phyloP scores from a whole-genome alignment of 2,329 filamentous ascomycete genomes.

The Fusarium continuum region DNA sequence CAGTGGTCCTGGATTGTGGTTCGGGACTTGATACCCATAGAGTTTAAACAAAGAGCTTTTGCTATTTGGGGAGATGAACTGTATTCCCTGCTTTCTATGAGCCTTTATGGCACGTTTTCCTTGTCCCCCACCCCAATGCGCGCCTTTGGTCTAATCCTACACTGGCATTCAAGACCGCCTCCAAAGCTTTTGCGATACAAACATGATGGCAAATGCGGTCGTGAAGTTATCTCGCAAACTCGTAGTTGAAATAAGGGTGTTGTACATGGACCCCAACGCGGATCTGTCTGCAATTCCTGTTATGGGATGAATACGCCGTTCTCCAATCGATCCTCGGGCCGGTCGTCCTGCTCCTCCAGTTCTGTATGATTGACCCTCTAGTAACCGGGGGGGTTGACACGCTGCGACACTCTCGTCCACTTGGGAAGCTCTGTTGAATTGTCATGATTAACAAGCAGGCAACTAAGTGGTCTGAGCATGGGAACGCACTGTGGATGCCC shows the following conservation, averaged over 20 bases:
- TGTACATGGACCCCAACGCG: conserved; percentile 42
- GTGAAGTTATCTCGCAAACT: conserved; percentile 35
- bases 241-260: conserved; percentile 43
- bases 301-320: conserved; percentile 38
- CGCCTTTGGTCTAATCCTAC: conserved; percentile 38
- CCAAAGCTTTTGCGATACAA: conserved; percentile 8
- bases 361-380: conserved; percentile 58
- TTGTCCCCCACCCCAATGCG: background rate
- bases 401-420: conserved; percentile 95
- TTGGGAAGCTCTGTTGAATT: conserved; percentile 74
- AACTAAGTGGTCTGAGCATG: background rate
- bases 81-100: conserved; percentile 10
- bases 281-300: conserved; percentile 32
- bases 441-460: conserved; percentile 30
- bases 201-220: conserved; percentile 24
- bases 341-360: conserved; percentile 8
- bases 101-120: conserved; percentile 1
- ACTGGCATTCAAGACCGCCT: conserved; percentile 14
- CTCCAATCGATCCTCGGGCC: conserved; percentile 25
- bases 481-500: conserved; percentile 89
- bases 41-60: conserved; percentile 18
- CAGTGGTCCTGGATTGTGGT: background rate
- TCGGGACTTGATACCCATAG: conserved; percentile 42
- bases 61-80: conserved; percentile 9
- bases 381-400: conserved; percentile 94